These are phyloP conservation scores for Xylaria sp. DNA, from an alignment of 2,329 filamentous ascomycete species.

Conservation along the genomic window DNA sequence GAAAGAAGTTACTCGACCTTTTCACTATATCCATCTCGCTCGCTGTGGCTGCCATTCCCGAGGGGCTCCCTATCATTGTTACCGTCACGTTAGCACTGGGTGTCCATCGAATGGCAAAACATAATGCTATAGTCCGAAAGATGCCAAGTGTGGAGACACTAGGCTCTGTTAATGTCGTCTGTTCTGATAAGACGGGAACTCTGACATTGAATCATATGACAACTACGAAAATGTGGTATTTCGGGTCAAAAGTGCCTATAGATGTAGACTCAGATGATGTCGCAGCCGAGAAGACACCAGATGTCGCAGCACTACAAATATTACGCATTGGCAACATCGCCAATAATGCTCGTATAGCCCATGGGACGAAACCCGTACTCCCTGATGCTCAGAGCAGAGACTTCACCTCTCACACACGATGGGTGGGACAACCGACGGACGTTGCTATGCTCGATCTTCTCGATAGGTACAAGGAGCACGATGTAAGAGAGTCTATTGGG, in stretches of 20 bases:
- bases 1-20: conserved; percentile 89
- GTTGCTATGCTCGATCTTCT: conserved; percentile 95
- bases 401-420: conserved; percentile 77
- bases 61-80: conserved; percentile 97
- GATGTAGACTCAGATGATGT: conserved; percentile 67
- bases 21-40: conserved; percentile 98
- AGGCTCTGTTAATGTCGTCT: conserved; percentile 99
- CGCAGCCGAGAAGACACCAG: conserved; percentile 66
- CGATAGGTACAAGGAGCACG: conserved; percentile 90
- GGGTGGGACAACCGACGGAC: conserved; percentile 97
- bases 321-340: conserved; percentile 95
- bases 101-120: conserved; percentile 94
- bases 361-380: conserved; percentile 81
- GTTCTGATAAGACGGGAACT: conserved; percentile 97
- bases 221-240: conserved; percentile 95
- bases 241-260: conserved; percentile 69
- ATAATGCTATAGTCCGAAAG: conserved; percentile 93
- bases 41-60: conserved; percentile 94
- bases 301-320: conserved; percentile 80
- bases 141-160: conserved; percentile 97
- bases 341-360: conserved; percentile 88
- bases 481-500: conserved; percentile 88
- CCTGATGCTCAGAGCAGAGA: conserved; percentile 81
- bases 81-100: conserved; percentile 95
- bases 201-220: conserved; percentile 99